Evolutionary conservation across 306 rosid genomes (phyloP).

Genomic region (Castanospermum australe): DNA sequence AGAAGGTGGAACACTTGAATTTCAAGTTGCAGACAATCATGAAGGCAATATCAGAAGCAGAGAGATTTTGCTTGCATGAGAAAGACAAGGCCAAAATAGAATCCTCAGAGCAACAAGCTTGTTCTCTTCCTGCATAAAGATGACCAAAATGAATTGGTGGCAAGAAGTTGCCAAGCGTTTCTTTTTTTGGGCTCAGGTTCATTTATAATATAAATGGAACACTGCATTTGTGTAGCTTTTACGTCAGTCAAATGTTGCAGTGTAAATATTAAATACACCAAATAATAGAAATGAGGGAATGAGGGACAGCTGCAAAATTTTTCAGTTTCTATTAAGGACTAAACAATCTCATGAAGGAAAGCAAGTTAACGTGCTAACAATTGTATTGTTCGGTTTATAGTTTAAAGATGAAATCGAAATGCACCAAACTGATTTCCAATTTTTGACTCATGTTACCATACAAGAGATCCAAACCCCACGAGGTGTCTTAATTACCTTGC

Average conservation of each 20-base stretch:
- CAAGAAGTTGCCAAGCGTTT: background rate
- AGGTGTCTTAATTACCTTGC: too few relatives aligned
- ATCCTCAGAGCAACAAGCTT: constrained; percentile 21
- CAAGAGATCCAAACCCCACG: too few relatives aligned
- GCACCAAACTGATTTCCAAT: too few relatives aligned
- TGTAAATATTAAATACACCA: background rate
- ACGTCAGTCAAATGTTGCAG: background rate
- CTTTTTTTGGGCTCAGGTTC: background rate
- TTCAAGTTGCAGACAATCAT: constrained; percentile 65
- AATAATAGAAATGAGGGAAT: background rate
- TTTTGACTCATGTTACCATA: too few relatives aligned
- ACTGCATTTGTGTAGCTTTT: background rate
- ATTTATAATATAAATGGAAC: background rate
- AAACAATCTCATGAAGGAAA: background rate
- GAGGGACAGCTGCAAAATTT: background rate
- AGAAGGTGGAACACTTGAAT: constrained; percentile 71
- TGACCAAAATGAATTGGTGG: background rate
- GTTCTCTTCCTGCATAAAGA: constrained; percentile 33
- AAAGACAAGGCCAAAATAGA: constrained; percentile 64
- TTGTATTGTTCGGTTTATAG: too few relatives aligned
- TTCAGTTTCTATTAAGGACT: background rate
- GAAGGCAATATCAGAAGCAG: constrained; percentile 72
- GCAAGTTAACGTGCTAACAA: background rate
- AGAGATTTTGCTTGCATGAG: constrained; percentile 65
- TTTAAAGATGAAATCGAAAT: too few relatives aligned